Conservation (phyloP, 768 basidiomycete genomes). For the Mycena haematopus region DNA sequence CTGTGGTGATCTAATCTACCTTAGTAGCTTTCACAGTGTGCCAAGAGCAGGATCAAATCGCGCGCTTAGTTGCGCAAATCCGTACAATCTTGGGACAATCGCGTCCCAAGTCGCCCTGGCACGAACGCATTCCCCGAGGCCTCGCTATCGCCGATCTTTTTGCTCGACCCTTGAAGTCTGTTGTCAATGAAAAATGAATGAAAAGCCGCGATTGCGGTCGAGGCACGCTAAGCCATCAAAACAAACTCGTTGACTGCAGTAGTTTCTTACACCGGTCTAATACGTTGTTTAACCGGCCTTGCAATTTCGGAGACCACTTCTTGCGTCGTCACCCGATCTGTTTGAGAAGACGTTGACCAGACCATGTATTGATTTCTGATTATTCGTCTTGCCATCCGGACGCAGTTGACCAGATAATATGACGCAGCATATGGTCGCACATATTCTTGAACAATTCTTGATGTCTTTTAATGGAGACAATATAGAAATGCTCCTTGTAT, state of each 20-base stretch:
- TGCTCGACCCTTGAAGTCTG: conserved; percentile 12
- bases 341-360: conserved; percentile 16
- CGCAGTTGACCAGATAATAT: not conserved
- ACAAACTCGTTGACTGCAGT: conserved; percentile 14
- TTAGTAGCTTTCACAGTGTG: conserved; percentile 11
- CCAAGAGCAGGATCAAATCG: conserved; percentile 28
- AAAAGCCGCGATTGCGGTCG: conserved; percentile 16
- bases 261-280: conserved; percentile 16
- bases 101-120: conserved; percentile 2
- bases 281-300: conserved; percentile 11
- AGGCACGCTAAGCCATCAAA: conserved; percentile 1
- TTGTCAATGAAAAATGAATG: conserved; percentile 19
- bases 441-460: too few relatives aligned
- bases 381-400: not conserved
- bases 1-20: conserved; percentile 30
- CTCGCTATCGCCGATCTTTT: conserved; percentile 17
- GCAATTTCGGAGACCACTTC: conserved; percentile 21
- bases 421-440: conserved; percentile 1
- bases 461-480: conserved; percentile 11
- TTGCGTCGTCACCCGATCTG: conserved; percentile 12
- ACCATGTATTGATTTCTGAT: not conserved
- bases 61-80: not conserved
- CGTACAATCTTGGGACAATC: conserved; percentile 23
- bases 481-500: not conserved
- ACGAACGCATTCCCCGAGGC: conserved; percentile 5